A percentile compares a stretch with the other conserved stretches of the same genome.
phyloP scores from a whole-genome alignment of 2,329 filamentous ascomycete genomes.

The Rutstroemia sp. region DNA sequence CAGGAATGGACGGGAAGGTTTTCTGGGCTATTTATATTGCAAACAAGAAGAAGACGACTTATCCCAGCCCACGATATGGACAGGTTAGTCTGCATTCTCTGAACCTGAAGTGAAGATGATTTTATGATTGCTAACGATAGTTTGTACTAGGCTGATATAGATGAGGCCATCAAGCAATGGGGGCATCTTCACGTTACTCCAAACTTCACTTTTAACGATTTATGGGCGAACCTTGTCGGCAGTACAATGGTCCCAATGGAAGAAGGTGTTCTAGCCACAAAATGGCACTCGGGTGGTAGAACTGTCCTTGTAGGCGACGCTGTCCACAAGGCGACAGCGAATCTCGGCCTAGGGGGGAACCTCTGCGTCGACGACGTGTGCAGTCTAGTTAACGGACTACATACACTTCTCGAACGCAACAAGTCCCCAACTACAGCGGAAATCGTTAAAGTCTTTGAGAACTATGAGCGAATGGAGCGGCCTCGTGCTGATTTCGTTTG shows the following conservation, averaged over 20 bases:
- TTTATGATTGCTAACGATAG: background rate
- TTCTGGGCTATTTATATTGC: slow-evolving; percentile 4
- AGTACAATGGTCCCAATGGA: background rate
- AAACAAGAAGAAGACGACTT: background rate
- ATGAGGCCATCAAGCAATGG: background rate
- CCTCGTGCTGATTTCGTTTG: slow-evolving; percentile 2
- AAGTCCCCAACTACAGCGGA: background rate
- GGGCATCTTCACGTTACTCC: background rate
- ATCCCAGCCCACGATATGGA: slow-evolving; percentile 1
- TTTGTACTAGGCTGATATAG: background rate
- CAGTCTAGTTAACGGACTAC: background rate
- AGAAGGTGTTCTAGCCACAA: background rate
- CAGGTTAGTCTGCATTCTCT: background rate
- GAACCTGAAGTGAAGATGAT: background rate
- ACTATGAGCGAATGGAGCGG: slow-evolving; percentile 1
- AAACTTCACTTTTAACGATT: background rate
- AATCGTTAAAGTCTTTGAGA: slow-evolving; percentile 1
- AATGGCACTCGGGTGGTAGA: slow-evolving; percentile 2
- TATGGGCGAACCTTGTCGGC: background rate
- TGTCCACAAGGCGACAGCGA: background rate
- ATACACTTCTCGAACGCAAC: background rate
- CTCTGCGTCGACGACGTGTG: slow-evolving; percentile 3
- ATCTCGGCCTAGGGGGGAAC: background rate
- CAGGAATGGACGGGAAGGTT: slow-evolving; percentile 1
- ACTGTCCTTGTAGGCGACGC: slow-evolving; percentile 1